Evolutionary conservation across 2,329 filamentous ascomycete genomes (phyloP).

Genomic region (Sporothrix brasiliensis): DNA sequence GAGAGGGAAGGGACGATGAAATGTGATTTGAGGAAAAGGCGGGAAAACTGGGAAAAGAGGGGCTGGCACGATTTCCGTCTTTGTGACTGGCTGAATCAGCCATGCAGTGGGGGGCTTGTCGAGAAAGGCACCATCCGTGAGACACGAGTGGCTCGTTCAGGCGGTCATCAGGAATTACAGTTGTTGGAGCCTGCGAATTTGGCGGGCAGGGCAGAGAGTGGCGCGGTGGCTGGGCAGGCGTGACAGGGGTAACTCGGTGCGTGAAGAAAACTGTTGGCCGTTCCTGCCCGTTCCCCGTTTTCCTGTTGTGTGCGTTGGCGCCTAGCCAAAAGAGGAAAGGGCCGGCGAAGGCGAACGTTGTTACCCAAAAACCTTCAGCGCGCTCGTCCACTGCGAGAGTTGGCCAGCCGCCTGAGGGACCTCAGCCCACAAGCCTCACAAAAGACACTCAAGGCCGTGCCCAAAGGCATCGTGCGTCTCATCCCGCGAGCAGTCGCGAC

Average conservation of each 20-base stretch:
- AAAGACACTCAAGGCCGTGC: too few relatives aligned
- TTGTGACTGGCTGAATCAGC: constrained; percentile 55
- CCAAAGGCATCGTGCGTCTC: too few relatives aligned
- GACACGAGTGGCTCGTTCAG: too few relatives aligned
- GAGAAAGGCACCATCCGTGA: not conserved
- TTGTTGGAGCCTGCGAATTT: not conserved
- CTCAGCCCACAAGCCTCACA: not conserved
- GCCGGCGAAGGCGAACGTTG: not conserved
- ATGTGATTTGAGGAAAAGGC: constrained; percentile 56
- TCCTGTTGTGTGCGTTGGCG: not conserved
- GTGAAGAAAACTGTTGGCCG: constrained; percentile 14
- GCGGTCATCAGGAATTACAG: not conserved
- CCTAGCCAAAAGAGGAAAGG: constrained; percentile 14
- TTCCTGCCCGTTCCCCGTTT: not conserved
- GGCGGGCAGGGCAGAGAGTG: not conserved
- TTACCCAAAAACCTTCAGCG: constrained; percentile 13
- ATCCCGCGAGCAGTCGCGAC: not conserved
- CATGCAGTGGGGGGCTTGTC: not conserved
- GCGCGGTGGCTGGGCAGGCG: constrained; percentile 15
- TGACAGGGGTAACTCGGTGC: not conserved
- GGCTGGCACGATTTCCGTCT: constrained; percentile 42
- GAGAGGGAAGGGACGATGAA: constrained; percentile 39
- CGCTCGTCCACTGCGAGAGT: not conserved
- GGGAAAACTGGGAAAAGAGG: constrained; percentile 36
- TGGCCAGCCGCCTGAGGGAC: not conserved